A percentile compares a stretch with the other conserved stretches of the same genome.
Conservation (phyloP, 805 yeast genomes). For the Zygotorulaspora florentina region DNA sequence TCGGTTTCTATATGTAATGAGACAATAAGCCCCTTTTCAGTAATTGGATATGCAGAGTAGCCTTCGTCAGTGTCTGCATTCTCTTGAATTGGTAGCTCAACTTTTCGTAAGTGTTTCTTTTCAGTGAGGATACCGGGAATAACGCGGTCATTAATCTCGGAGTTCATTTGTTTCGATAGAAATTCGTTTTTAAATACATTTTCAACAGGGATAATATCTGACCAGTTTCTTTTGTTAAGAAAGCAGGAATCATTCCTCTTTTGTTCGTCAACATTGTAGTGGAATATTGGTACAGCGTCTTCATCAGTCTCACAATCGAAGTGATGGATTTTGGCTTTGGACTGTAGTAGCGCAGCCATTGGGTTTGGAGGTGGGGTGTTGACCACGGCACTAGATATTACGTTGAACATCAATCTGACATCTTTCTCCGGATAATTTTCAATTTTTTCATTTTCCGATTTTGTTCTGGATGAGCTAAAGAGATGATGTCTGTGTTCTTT, state of each 20-base stretch:
- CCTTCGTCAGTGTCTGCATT: constrained; percentile 31
- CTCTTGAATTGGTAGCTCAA: constrained; percentile 12
- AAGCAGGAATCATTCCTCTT: constrained; percentile 43
- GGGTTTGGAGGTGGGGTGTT: constrained; percentile 91
- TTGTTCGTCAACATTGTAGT: constrained; percentile 52
- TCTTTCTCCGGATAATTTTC: constrained; percentile 58
- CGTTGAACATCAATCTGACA: constrained; percentile 72
- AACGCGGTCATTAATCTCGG: constrained; percentile 18
- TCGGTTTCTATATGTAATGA: constrained; percentile 73
- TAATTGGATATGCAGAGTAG: constrained; percentile 58
- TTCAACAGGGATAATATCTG: constrained; percentile 56
- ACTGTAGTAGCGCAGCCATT: constrained; percentile 70
- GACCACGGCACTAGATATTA: constrained; percentile 84
- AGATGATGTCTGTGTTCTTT: constrained; percentile 45
- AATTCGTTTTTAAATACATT: constrained; percentile 33
- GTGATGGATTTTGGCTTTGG: constrained; percentile 60
- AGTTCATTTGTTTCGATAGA: constrained; percentile 11
- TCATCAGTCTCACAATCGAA: constrained; percentile 66
- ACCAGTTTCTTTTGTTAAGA: constrained; percentile 67
- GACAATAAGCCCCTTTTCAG: constrained; percentile 55
- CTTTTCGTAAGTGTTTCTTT: constrained; percentile 43
- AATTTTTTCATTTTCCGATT: constrained; percentile 40
- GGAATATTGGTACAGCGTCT: constrained; percentile 73
- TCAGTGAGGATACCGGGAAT: constrained; percentile 30
- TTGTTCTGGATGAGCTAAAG: constrained; percentile 33